These are phyloP conservation scores for Fusarium falciforme DNA, from an alignment of 2,329 filamentous ascomycete genomes.

Conservation along the genomic window DNA sequence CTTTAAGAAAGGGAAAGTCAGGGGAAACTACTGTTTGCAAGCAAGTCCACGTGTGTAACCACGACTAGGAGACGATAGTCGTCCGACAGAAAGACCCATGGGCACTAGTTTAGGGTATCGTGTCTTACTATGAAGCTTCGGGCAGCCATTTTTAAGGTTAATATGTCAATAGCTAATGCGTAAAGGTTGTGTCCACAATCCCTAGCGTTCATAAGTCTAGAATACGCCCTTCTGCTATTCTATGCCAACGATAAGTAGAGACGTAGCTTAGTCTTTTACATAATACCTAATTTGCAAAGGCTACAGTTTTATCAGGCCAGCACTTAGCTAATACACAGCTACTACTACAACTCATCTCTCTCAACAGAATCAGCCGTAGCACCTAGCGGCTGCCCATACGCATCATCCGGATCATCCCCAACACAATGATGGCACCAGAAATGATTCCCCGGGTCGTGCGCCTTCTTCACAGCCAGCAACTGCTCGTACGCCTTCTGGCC, in stretches of 20 bases:
- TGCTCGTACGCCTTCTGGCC: background rate
- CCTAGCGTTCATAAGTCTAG: too few relatives aligned
- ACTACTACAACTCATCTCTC: background rate
- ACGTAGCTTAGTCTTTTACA: too few relatives aligned
- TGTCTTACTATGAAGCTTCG: background rate
- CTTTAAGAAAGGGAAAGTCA: too few relatives aligned
- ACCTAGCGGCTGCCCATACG: background rate
- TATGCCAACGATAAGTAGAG: too few relatives aligned
- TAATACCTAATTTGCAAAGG: too few relatives aligned
- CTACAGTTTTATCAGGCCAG: too few relatives aligned
- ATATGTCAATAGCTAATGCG: background rate
- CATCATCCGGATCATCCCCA: slow-evolving; percentile 2
- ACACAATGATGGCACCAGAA: slow-evolving; percentile 4
- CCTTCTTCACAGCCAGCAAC: slow-evolving; percentile 3
- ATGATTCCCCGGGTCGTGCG: background rate
- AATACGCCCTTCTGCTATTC: too few relatives aligned
- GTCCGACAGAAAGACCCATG: background rate
- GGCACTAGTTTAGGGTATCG: background rate
- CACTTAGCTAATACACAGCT: background rate
- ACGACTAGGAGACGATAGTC: background rate
- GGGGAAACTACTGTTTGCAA: too few relatives aligned
- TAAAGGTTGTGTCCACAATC: background rate
- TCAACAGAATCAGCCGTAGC: background rate
- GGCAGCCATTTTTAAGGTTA: background rate
- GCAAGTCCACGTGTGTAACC: too few relatives aligned